Evolutionary conservation across 23 red algal genomes (phyloP), one percentile per base, ranked within the genome.

Genomic region (Porphyridium purpureum): DNA sequence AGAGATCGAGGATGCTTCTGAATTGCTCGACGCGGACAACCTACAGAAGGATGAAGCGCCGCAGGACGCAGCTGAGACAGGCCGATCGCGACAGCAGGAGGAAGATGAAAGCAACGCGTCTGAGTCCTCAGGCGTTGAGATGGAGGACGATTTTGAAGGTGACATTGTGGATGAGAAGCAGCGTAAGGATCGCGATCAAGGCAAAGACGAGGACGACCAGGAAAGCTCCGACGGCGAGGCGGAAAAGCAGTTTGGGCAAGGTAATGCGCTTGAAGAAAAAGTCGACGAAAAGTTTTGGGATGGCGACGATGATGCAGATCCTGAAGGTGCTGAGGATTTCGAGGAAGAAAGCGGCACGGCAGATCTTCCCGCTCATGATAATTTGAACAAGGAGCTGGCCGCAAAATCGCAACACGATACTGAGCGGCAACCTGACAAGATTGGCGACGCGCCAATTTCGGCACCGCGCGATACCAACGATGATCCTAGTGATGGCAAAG

Each of bases 1-100:
- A 4, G 29, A 74, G 24, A 55, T 93, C 35, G 69, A 93, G 35
- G 84, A 93, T 24, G 74, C 80, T 35, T 72, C 69, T 35, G 66
- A 81, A 51, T 56, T 81, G 11, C 28, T 88, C 6, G 82, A 60
- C 22, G 54, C 78, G 63, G 17, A 65, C 38, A 44, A 44, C 38
- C 38, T 44, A 33, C 22, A 50, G 9, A 24, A 56, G 7, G 38
- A 11, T 8, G 29, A 67, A 1, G 23, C 27, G 17, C 33, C 54
- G 0, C n/a, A 47, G 2, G 32, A 75, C 27, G 1, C 44, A 28
- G 33, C 48, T 1, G 69, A 76, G 1, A 52, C 66, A 24, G 49
- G 42, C 7, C 47, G 19, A 1, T 2, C 40, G 3, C 35, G 54
- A 38, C 11, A 64, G 29, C 53, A 63, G 7, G 50, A 72, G 27